Base-by-base conservation (phyloP, 352 stramenopile species). In the Globisporangium okanoganense region DNA sequence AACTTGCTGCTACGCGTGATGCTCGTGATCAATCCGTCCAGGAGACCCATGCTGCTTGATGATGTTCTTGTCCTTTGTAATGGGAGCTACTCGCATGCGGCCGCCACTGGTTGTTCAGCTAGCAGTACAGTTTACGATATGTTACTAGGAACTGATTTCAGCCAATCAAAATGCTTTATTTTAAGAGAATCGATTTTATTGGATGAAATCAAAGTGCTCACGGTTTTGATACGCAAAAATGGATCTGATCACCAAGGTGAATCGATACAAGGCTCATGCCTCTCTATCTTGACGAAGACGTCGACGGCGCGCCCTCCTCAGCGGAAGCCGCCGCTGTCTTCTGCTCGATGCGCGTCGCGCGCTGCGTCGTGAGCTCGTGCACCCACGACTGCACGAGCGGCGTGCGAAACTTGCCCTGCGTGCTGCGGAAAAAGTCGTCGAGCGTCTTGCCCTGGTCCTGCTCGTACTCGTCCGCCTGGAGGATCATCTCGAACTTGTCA, bases 401-500 rank as follows among this genome's bases (percentile, higher is more conserved):
- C 65, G 85, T 94, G 62, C 77, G 76, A 67, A 94, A 92, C 59
- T 90, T 91, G 70, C 78, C 77, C 58, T 87, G 73, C n/a, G 85
- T 94, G 71, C 82, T 88, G 51, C 72, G 69, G 70, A 94, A 94
- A 59, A 94, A 94, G 56, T 92, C 80, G 41, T 91, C 71, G 6
- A 94, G 70, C 40, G 68, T 53, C 14, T 82, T 68, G 51, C 75
- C 69, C 62, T 94, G 82, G 20, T 70, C 82, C 35, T 72, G 72
- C 58, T 98, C 93, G 69, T 98, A 98, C 51, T 97, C 88, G 53
- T 97, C 77, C 10, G 93, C 93, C 66, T 98, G 93, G 52, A 98
- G 67, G 47, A 97, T 97, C 91, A 98, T 98, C 70, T 98, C 93
- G 58, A 98, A 94, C 70, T 97, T 97, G 69, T 98, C 93, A 72